phyloP scores from a whole-genome alignment of 306 rosid genomes.

The Begonia loranthoides region DNA sequence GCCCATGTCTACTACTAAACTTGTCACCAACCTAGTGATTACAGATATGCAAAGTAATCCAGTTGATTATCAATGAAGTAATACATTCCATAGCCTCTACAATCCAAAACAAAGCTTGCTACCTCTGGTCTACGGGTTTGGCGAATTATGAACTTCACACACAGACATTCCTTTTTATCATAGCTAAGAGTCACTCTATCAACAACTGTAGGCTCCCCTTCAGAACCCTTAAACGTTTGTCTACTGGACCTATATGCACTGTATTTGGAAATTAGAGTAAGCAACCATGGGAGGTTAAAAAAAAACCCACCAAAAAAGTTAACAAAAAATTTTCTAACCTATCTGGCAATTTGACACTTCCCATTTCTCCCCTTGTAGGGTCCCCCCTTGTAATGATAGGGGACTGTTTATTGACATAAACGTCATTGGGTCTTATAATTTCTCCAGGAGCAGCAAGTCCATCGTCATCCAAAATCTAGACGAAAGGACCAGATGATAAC shows the following conservation, averaged over 20 bases:
- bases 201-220: slow-evolving; percentile 68
- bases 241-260: slow-evolving; percentile 35
- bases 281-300: slow-evolving; percentile 6
- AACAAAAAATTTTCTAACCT: slow-evolving; percentile 20
- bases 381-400: slow-evolving; percentile 35
- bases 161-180: slow-evolving; percentile 54
- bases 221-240: slow-evolving; percentile 48
- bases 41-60: slow-evolving; percentile 6
- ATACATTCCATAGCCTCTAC: no score
- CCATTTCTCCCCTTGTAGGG: no score
- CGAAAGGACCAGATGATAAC: neutral
- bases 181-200: slow-evolving; percentile 76
- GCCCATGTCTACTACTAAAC: slow-evolving; percentile 99
- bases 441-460: slow-evolving; percentile 95
- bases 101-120: slow-evolving; percentile 3
- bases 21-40: slow-evolving; percentile 72
- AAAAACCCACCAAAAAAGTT: neutral
- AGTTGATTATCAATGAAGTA: no score
- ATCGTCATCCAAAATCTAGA: slow-evolving; percentile 75
- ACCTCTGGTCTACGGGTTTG: slow-evolving; percentile 99
- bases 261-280: slow-evolving; percentile 19
- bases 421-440: slow-evolving; percentile 48
- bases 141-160: slow-evolving; percentile 57
- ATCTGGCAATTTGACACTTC: slow-evolving; percentile 21
- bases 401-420: slow-evolving; percentile 56